A percentile compares a stretch with the other conserved stretches of the same genome.
Conservation (phyloP, 2,329 filamentous ascomycete species). For the Exophiala oligosperma region DNA sequence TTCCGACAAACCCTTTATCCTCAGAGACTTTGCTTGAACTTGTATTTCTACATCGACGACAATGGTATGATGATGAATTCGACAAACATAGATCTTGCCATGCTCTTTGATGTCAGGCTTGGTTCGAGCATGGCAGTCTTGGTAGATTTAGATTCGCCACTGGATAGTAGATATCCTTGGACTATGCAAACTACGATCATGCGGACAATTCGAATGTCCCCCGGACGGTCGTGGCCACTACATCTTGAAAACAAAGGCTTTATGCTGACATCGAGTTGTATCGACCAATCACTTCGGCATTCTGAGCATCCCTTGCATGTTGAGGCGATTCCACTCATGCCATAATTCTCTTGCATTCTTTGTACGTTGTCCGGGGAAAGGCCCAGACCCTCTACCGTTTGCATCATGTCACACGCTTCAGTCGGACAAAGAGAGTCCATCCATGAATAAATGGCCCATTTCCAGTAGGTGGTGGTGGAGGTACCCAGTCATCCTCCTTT, state of each 20-base stretch:
- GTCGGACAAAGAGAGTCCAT: neutral
- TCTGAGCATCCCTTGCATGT: constrained; percentile 1
- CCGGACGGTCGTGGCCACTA: too few species aligned
- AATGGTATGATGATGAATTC: too few species aligned
- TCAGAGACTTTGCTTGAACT: too few species aligned
- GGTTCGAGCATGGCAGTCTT: too few species aligned
- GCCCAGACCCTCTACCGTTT: neutral
- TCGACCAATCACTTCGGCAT: neutral
- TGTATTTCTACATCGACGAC: too few species aligned
- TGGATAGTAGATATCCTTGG: neutral
- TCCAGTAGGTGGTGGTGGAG: neutral
- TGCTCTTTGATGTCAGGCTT: too few species aligned
- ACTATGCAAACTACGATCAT: neutral
- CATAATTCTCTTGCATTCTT: constrained; percentile 14
- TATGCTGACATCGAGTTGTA: neutral
- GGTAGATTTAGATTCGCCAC: too few species aligned
- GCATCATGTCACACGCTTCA: neutral
- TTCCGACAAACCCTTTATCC: too few species aligned
- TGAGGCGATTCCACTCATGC: constrained; percentile 3
- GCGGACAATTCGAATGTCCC: neutral
- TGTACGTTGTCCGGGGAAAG: constrained; percentile 17
- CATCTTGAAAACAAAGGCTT: constrained; percentile 2
- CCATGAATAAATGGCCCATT: neutral
- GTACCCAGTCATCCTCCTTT: neutral
- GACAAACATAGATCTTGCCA: too few species aligned